Evolutionary conservation across 257 asterid species (phyloP).

Genomic region (Capsicum chinense): DNA sequence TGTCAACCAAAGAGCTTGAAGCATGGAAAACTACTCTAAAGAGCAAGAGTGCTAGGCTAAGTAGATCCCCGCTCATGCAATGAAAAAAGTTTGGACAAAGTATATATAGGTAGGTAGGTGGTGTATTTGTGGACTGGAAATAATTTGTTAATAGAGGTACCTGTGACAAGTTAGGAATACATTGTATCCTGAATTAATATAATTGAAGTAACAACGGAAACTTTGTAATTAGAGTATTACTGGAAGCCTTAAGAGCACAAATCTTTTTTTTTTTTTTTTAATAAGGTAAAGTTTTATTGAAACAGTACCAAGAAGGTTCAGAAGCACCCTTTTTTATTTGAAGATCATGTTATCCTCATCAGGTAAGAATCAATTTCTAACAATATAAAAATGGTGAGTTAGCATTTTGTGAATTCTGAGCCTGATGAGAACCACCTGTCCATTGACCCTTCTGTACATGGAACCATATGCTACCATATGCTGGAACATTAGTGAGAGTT

Average conservation of each 20-base stretch:
- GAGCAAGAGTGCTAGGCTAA: background rate
- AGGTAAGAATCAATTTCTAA: background rate
- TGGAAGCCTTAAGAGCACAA: background rate
- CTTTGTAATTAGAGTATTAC: background rate
- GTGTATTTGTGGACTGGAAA: background rate
- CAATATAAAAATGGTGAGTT: background rate
- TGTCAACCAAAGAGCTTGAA: background rate
- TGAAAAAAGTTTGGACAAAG: background rate
- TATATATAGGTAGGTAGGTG: background rate
- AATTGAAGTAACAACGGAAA: background rate
- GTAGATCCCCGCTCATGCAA: background rate
- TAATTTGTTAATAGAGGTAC: background rate
- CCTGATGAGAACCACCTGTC: conserved; percentile 1
- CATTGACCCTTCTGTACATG: background rate
- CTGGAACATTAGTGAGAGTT: background rate
- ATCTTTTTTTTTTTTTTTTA: background rate
- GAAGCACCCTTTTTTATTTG: background rate
- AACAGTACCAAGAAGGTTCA: too few species aligned
- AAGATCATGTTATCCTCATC: background rate
- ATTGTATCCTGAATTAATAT: background rate
- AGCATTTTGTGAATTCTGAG: background rate
- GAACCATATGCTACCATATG: conserved; percentile 6
- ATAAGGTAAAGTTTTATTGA: too few species aligned
- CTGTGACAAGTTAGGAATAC: background rate
- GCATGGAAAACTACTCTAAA: background rate